Conservation (phyloP, 306 rosid genomes). For the Herpetospermum pedunculosum region DNA sequence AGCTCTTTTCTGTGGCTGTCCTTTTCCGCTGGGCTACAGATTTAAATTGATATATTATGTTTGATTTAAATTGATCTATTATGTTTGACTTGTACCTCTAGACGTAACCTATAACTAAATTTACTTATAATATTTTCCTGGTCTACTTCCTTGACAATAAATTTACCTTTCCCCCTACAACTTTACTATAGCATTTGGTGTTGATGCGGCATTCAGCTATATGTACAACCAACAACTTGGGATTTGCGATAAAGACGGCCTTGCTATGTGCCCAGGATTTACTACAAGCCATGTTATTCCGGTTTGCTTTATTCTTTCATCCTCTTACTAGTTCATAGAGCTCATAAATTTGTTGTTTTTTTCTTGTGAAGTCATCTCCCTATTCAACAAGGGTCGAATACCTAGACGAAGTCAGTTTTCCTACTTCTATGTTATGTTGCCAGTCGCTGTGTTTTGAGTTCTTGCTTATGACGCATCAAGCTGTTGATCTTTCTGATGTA, state of each 20-base stretch:
- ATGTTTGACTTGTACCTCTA: no score
- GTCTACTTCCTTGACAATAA: neutral
- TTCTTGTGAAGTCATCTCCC: neutral
- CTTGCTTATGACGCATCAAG: neutral
- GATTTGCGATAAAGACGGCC: slow-evolving; percentile 79
- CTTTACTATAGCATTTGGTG: slow-evolving; percentile 70
- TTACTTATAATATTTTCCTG: no score
- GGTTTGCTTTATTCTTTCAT: slow-evolving; percentile 39
- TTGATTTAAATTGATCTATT: no score
- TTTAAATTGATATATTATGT: neutral
- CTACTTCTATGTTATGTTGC: neutral
- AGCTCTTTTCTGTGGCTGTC: neutral
- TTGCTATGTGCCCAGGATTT: slow-evolving; percentile 91
- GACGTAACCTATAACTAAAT: no score
- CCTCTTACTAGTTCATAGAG: neutral
- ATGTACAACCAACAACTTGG: slow-evolving; percentile 71
- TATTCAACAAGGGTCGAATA: neutral
- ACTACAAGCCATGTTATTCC: slow-evolving; percentile 86
- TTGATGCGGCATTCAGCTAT: slow-evolving; percentile 94
- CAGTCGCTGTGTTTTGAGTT: neutral
- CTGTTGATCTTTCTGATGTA: neutral
- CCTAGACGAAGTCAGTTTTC: neutral
- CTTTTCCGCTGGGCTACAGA: neutral
- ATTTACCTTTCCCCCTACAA: slow-evolving; percentile 4
- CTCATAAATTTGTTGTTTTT: neutral